phyloP scores from a whole-genome alignment of 768 basidiomycete genomes.

The Tylopilus rubrobrunneus region DNA sequence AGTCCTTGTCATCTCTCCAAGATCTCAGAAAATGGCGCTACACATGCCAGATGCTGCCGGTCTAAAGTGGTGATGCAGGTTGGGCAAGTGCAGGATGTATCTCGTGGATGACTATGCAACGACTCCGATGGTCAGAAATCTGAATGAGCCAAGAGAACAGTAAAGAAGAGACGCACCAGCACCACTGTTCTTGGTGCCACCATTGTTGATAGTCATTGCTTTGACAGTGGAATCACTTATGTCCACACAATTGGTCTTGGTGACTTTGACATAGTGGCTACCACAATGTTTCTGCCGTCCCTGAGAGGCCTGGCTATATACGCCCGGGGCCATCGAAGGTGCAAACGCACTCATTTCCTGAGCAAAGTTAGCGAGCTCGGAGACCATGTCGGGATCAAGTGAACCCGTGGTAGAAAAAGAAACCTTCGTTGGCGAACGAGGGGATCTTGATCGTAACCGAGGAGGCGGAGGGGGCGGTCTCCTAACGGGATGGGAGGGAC shows the following conservation, averaged over 20 bases:
- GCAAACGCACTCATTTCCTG: not conserved
- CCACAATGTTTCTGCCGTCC: not conserved
- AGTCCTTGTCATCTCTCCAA: too few species aligned
- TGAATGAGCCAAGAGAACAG: not conserved
- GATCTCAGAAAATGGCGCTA: too few species aligned
- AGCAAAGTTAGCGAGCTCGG: not conserved
- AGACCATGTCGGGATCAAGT: not conserved
- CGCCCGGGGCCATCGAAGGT: not conserved
- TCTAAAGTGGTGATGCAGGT: too few species aligned
- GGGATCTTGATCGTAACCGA: not conserved
- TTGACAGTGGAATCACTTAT: not conserved
- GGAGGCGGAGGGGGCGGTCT: not conserved
- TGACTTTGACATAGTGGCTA: not conserved
- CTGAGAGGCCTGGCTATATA: not conserved
- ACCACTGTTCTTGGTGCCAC: slow-evolving; percentile 2
- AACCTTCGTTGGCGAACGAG: not conserved
- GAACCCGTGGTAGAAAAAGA: not conserved
- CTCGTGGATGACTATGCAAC: not conserved
- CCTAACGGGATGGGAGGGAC: slow-evolving; percentile 1
- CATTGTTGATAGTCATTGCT: slow-evolving; percentile 10
- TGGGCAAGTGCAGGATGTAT: too few species aligned
- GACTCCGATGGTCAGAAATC: not conserved
- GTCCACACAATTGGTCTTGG: slow-evolving; percentile 2
- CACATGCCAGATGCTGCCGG: too few species aligned
- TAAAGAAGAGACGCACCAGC: slow-evolving; percentile 9